These are phyloP conservation scores for Heimioporus punctisporus DNA, from an alignment of 1,284 basidiomycete genomes.

Conservation along the genomic window DNA sequence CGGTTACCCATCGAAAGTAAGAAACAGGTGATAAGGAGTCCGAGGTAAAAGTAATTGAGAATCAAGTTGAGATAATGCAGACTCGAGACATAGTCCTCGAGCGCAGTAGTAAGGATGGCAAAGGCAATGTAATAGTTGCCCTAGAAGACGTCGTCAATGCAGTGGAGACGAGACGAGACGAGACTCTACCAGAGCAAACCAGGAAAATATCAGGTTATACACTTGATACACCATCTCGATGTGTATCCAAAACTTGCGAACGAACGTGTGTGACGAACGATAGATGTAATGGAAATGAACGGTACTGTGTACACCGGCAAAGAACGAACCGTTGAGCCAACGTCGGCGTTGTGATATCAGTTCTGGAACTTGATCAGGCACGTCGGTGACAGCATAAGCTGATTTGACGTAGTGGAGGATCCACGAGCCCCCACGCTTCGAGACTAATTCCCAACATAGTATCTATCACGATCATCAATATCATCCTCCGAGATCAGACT, in stretches of 20 bases:
- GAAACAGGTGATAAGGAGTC: conserved; percentile 88
- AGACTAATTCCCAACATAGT: too few relatives aligned
- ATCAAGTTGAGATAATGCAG: conserved; percentile 77
- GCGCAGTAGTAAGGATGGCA: conserved; percentile 70
- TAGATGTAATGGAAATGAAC: conserved; percentile 95
- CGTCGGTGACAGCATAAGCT: conserved; percentile 89
- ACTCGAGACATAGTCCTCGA: conserved; percentile 67
- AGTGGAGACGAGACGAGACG: not conserved
- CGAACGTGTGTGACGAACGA: conserved; percentile 81
- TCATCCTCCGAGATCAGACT: conserved; percentile 65
- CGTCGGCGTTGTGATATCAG: conserved; percentile 92
- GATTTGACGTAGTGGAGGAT: conserved; percentile 74
- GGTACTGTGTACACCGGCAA: conserved; percentile 90
- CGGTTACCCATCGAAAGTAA: conserved; percentile 91
- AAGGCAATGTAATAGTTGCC: conserved; percentile 94
- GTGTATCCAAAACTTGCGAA: conserved; percentile 94
- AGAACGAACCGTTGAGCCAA: conserved; percentile 95
- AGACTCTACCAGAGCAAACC: conserved; percentile 77
- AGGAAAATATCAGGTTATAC: conserved; percentile 90
- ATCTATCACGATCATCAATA: too few relatives aligned
- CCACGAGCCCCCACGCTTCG: too few relatives aligned
- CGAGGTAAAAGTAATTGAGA: conserved; percentile 88
- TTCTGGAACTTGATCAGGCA: conserved; percentile 77
- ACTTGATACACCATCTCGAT: conserved; percentile 93
- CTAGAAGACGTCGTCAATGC: conserved; percentile 34